Conservation (phyloP, 768 basidiomycete genomes). For the Auricularia heimuer region DNA sequence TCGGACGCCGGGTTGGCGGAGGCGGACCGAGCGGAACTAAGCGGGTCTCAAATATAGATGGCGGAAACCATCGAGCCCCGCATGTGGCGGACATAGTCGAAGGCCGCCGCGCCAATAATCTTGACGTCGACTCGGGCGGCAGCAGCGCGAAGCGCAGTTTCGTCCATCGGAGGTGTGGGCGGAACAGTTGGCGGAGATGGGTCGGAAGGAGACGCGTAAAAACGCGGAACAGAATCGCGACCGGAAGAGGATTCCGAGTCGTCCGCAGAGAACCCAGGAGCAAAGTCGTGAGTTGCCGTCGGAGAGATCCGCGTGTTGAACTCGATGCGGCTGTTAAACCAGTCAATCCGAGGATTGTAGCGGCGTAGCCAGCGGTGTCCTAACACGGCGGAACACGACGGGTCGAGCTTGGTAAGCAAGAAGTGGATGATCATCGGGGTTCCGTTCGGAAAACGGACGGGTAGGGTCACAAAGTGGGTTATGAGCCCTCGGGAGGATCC, state of each 20-base stretch:
- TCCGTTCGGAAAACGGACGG: neutral
- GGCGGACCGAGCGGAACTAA: neutral
- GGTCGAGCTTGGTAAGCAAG: neutral
- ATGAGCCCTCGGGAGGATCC: neutral
- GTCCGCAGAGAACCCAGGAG: neutral
- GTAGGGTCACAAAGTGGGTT: neutral
- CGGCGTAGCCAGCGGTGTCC: constrained; percentile 11
- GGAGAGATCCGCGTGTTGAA: neutral
- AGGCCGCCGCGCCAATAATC: neutral
- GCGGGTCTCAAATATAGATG: neutral
- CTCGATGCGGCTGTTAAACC: constrained; percentile 6
- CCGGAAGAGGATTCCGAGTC: neutral
- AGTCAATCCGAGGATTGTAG: constrained; percentile 18
- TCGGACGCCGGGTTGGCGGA: neutral
- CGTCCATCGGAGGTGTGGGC: neutral
- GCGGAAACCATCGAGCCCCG: neutral
- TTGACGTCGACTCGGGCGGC: neutral
- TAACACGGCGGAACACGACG: constrained; percentile 8
- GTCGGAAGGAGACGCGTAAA: neutral
- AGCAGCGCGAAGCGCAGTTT: neutral
- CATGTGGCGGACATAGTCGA: neutral
- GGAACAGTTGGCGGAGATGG: neutral
- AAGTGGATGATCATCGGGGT: neutral
- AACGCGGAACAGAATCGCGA: neutral
- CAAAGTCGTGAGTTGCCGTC: neutral